phyloP scores from a whole-genome alignment of 2,329 filamentous ascomycete genomes.

The Epichloe gansuensis region DNA sequence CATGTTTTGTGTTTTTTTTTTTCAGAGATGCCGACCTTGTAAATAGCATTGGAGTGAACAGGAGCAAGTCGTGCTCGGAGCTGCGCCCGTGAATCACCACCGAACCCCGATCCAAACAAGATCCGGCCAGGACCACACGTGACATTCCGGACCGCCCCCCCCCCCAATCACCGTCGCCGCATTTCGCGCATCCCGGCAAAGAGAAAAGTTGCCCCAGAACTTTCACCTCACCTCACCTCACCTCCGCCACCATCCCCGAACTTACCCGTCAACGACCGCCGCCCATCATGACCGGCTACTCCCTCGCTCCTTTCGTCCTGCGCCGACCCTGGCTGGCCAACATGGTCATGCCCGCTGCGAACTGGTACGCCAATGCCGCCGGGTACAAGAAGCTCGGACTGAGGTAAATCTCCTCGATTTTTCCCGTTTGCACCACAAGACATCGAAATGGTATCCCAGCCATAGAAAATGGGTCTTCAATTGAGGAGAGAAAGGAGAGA shows the following conservation, averaged over 20 bases:
- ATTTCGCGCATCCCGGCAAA: slow-evolving; percentile 21
- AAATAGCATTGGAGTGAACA: too few relatives aligned
- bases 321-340: slow-evolving; percentile 76
- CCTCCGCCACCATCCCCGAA: background rate
- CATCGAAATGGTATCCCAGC: background rate
- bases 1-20: too few relatives aligned
- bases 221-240: slow-evolving; percentile 7
- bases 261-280: slow-evolving; percentile 15
- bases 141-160: slow-evolving; percentile 17
- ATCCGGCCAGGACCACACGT: slow-evolving; percentile 13
- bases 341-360: slow-evolving; percentile 65
- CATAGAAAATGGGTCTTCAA: background rate
- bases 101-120: too few relatives aligned
- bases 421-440: background rate
- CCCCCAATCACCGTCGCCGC: slow-evolving; percentile 19
- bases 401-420: slow-evolving; percentile 42
- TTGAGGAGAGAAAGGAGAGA: background rate
- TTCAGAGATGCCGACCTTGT: too few relatives aligned
- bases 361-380: slow-evolving; percentile 79
- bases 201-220: slow-evolving; percentile 5
- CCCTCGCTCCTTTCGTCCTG: slow-evolving; percentile 60
- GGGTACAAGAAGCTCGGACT: slow-evolving; percentile 90
- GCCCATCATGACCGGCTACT: slow-evolving; percentile 50
- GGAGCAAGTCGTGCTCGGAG: too few relatives aligned
- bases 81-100: too few relatives aligned